phyloP scores from a whole-genome alignment of 139 green algal species.

The Coccomyxa sp. region DNA sequence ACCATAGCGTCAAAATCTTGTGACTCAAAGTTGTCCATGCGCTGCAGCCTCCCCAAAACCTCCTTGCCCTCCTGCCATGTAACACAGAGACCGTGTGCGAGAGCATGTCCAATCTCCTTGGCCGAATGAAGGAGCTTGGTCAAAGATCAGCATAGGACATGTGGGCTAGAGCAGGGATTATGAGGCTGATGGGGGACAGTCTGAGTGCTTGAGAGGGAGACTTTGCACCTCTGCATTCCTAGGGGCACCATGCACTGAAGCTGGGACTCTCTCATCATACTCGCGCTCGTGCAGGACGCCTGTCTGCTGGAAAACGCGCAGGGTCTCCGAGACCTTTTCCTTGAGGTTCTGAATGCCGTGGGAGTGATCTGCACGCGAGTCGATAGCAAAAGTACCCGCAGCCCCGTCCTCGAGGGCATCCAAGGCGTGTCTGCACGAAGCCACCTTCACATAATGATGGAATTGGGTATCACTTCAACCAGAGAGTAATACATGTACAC shows the following conservation, averaged over 20 bases:
- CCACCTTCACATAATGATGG: too few relatives aligned
- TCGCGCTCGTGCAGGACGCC: constrained; percentile 11
- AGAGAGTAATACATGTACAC: not conserved
- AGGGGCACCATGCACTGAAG: constrained; percentile 23
- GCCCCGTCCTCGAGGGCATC: not conserved
- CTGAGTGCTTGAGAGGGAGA: not conserved
- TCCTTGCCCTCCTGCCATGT: constrained; percentile 29
- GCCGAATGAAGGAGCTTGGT: not conserved
- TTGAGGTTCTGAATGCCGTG: not conserved
- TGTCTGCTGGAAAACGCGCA: constrained; percentile 7
- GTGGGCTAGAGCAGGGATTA: not conserved
- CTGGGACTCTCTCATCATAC: constrained; percentile 14
- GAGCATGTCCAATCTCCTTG: not conserved
- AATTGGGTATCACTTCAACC: too few relatives aligned
- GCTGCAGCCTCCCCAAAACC: constrained; percentile 30
- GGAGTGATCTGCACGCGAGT: not conserved
- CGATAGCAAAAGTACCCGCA: not conserved
- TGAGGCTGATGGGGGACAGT: not conserved
- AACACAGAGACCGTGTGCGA: not conserved
- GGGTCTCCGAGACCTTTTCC: constrained; percentile 2
- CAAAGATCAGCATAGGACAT: not conserved
- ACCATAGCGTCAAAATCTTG: constrained; percentile 42
- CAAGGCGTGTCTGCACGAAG: too few relatives aligned
- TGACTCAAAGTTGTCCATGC: constrained; percentile 41
- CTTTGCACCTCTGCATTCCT: constrained; percentile 16